Evolutionary conservation across 805 yeast genomes (phyloP), one percentile per base, ranked within the genome.

Genomic region (Pichia rugopelliculosa): DNA sequence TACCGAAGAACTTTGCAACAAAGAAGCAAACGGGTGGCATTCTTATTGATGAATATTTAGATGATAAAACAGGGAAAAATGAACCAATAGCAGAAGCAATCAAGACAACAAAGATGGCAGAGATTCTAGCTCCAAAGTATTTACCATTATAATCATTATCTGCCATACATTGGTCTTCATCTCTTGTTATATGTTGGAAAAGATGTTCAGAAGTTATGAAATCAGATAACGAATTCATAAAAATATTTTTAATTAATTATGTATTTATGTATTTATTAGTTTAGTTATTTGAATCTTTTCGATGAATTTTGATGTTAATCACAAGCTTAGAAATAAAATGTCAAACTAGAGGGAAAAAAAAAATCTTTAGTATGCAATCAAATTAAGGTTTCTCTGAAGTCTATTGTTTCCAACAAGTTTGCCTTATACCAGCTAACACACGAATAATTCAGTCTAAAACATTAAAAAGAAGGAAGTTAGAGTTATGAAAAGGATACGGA

Each of bases 1-100:
- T 82, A 51, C 95, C 95, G 60, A 86, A 86, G 64, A 74, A 84
- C 58, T 83, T 84, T 43, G 86, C 80, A 42, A 80, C 61, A 59
- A 82, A 81, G 64, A 82, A 83, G 53, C 79, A 74, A 77, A 79
- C 73, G 13, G 72, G 57, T 1, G 88, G 88, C 50, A 82, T 56
- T 52, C 79, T 68, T 39, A 83, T 70, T 54, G 74, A 74, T 0
- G 86, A 78, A 56, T 75, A 76, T 51, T 70, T 70, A 6, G 85
- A 79, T 0, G 86, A 73, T 27, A 82, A 59, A 2, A 83, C 61
- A 1, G 89, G 89, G 65, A 82, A 76, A 51, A 75, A 76, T 2
- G 82, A 61, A 21, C 87, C 87, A 43, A 82, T 54, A 0, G 70
- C 70, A 0, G 87, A 78, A 0, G 84, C 74, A 1, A 74, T 62